These are phyloP conservation scores for Cystobasidiopsis lactophilus DNA, from an alignment of 768 basidiomycete species.

Conservation along the genomic window DNA sequence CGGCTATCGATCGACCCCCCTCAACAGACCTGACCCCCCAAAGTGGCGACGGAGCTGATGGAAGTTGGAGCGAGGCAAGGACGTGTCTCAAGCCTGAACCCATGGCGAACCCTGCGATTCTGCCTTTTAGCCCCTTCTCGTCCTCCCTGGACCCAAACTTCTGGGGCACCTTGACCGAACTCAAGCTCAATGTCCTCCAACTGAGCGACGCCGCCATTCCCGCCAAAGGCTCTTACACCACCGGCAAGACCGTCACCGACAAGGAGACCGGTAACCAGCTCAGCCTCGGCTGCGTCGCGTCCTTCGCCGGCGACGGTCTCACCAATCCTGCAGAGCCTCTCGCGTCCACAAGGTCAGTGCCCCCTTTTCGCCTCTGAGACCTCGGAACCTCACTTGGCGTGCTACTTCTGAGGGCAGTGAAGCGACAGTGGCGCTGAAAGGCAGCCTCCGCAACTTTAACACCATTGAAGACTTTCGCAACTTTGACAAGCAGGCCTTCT, in stretches of 20 bases:
- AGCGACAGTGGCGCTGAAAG: conserved; percentile 27
- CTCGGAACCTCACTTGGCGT: background rate
- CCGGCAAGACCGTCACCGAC: conserved; percentile 51
- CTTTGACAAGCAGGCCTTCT: conserved; percentile 67
- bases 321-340: background rate
- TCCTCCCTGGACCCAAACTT: conserved; percentile 74
- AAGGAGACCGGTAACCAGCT: conserved; percentile 53
- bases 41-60: too few relatives aligned
- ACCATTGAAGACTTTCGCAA: conserved; percentile 89
- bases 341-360: too few relatives aligned
- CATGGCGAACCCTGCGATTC: too few relatives aligned
- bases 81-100: too few relatives aligned
- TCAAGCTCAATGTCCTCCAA: conserved; percentile 78
- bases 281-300: conserved; percentile 36
- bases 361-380: too few relatives aligned
- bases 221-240: conserved; percentile 43
- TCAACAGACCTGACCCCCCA: too few relatives aligned
- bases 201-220: conserved; percentile 51
- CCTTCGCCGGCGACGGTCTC: conserved; percentile 21
- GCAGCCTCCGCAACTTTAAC: conserved; percentile 79
- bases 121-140: conserved; percentile 75
- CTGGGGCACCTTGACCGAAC: conserved; percentile 68
- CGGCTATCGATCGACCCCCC: too few relatives aligned
- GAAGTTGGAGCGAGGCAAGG: too few relatives aligned
- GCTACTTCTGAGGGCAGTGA: background rate